These are phyloP conservation scores for Eucalyptus rudis DNA, from an alignment of 345 rosid species.

Conservation along the genomic window DNA sequence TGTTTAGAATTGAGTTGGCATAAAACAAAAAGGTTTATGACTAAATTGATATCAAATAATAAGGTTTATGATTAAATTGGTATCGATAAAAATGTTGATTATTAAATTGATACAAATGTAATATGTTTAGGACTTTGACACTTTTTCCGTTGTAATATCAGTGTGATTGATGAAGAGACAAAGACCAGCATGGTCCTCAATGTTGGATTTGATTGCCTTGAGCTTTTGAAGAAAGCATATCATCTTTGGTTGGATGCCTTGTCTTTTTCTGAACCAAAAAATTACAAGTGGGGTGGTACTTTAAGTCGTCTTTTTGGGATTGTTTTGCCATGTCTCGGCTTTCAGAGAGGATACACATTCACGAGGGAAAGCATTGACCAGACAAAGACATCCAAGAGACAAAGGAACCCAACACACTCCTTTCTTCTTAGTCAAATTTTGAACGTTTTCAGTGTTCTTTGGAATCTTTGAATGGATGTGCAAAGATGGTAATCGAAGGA, in stretches of 20 bases:
- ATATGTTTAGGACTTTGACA: no score
- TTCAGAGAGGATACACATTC: neutral
- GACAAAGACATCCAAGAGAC: neutral
- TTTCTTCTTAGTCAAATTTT: neutral
- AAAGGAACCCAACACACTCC: neutral
- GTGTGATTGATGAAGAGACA: neutral
- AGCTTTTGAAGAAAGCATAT: neutral
- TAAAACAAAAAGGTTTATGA: no score
- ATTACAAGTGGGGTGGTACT: neutral
- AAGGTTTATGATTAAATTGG: no score
- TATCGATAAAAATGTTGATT: no score
- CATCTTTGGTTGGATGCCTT: neutral
- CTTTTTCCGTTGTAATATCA: neutral
- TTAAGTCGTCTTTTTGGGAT: neutral
- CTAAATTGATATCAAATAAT: no score
- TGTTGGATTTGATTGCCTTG: neutral
- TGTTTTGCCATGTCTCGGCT: neutral
- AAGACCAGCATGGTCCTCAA: neutral
- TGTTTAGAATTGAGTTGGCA: no score
- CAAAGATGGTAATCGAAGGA: neutral
- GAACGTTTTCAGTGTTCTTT: neutral
- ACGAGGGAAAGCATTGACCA: neutral
- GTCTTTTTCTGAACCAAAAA: neutral
- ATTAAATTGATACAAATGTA: no score
- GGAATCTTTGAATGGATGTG: neutral